Evolutionary conservation across 768 basidiomycete genomes (phyloP).

Genomic region (Lepiota brunneoincarnata): DNA sequence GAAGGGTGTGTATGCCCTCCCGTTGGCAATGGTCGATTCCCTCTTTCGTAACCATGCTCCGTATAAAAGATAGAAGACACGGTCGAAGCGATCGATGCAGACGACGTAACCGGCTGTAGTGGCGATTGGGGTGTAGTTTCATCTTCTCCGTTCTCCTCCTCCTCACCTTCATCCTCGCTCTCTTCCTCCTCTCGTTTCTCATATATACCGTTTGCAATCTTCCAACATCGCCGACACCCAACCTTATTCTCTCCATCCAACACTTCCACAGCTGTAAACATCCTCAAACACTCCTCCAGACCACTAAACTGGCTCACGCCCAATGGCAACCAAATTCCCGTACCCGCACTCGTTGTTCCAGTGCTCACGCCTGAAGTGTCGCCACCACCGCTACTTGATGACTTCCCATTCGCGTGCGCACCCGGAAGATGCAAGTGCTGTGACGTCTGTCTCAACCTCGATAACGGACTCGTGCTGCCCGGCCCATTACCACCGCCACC

Average conservation of each 20-base stretch:
- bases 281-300: conserved; percentile 75
- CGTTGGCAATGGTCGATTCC: background rate
- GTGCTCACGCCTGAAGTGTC: background rate
- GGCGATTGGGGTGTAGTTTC: no score
- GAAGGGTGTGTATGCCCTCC: background rate
- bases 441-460: conserved; percentile 2
- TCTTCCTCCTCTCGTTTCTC: conserved; percentile 23
- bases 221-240: conserved; percentile 93
- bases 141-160: conserved; percentile 20
- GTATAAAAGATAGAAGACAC: background rate
- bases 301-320: conserved; percentile 50
- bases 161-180: conserved; percentile 16
- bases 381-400: background rate
- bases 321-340: conserved; percentile 32
- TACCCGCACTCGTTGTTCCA: conserved; percentile 7
- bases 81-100: background rate
- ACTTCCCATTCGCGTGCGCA: background rate
- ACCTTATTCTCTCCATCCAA: conserved; percentile 94
- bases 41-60: background rate
- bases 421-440: conserved; percentile 1
- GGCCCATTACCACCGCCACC: background rate
- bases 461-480: conserved; percentile 19
- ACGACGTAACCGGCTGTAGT: background rate
- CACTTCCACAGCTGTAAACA: conserved; percentile 93
- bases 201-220: conserved; percentile 65